These are phyloP conservation scores for Rickenella mellea DNA, from an alignment of 768 basidiomycete genomes.

Conservation along the genomic window DNA sequence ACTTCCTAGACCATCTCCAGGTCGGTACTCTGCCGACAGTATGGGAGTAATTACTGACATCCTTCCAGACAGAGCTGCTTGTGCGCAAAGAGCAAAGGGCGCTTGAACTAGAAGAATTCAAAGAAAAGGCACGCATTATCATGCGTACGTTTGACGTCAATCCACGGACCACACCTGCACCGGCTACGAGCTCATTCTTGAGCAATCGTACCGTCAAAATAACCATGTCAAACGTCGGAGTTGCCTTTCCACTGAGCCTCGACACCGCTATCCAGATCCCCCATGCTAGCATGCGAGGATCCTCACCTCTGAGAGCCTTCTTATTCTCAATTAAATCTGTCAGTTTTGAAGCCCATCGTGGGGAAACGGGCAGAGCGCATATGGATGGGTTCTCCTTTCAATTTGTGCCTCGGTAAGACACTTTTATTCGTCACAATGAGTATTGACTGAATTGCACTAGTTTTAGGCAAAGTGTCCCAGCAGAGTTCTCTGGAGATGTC, in stretches of 20 bases:
- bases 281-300: constrained; percentile 27
- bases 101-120: constrained; percentile 72
- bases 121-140: constrained; percentile 66
- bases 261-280: constrained; percentile 48
- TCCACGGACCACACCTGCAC: constrained; percentile 16
- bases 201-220: constrained; percentile 37
- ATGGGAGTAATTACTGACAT: constrained; percentile 8
- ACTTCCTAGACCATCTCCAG: constrained; percentile 81
- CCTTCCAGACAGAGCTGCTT: constrained; percentile 59
- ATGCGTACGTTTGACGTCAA: constrained; percentile 68
- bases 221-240: constrained; percentile 61
- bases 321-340: constrained; percentile 75
- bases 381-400: constrained; percentile 76
- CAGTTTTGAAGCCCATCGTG: constrained; percentile 60
- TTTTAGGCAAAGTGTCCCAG: constrained; percentile 64
- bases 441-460: constrained; percentile 23
- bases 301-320: constrained; percentile 61
- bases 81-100: constrained; percentile 67
- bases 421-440: background rate
- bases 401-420: constrained; percentile 64
- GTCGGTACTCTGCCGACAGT: constrained; percentile 23
- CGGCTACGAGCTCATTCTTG: constrained; percentile 24
- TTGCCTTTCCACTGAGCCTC: constrained; percentile 78
- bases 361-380: constrained; percentile 67
- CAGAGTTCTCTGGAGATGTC: constrained; percentile 61